phyloP scores from a whole-genome alignment of 768 basidiomycete genomes.

The Thelephora ganbajun region DNA sequence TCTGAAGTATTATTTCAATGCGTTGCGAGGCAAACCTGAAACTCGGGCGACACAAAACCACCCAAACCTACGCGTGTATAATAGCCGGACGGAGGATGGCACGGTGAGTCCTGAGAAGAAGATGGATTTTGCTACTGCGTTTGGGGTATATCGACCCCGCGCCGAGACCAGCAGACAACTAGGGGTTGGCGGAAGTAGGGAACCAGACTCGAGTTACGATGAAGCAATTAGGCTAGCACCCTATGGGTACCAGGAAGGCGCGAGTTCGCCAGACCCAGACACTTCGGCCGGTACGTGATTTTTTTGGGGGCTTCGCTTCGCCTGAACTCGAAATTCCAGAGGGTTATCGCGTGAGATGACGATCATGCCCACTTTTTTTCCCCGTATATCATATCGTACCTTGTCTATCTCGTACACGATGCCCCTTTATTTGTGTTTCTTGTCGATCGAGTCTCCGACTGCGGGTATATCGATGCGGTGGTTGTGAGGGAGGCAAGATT shows the following conservation, averaged over 20 bases:
- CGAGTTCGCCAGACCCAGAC: conserved; percentile 1
- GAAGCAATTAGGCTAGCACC: conserved; percentile 25
- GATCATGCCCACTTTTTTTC: too few species aligned
- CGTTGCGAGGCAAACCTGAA: conserved; percentile 18
- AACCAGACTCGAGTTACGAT: conserved; percentile 18
- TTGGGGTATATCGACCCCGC: not conserved
- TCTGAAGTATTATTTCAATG: conserved; percentile 43
- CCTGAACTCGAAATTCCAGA: too few species aligned
- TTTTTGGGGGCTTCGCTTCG: not conserved
- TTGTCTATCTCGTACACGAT: too few species aligned
- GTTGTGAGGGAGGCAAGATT: too few species aligned
- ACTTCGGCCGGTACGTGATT: not conserved
- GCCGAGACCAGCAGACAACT: too few species aligned
- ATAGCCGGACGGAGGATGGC: not conserved
- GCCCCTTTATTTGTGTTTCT: too few species aligned
- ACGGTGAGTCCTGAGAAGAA: not conserved
- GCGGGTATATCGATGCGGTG: too few species aligned
- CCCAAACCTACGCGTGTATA: too few species aligned
- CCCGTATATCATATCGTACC: too few species aligned
- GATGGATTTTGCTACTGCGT: not conserved
- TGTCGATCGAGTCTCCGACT: too few species aligned
- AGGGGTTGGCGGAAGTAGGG: conserved; percentile 8
- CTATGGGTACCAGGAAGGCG: conserved; percentile 9
- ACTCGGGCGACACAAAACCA: conserved; percentile 3
- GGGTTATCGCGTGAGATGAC: too few species aligned